Base-by-base conservation (phyloP, 1,284 basidiomycete species). In the Violaceomyces palustris region DNA sequence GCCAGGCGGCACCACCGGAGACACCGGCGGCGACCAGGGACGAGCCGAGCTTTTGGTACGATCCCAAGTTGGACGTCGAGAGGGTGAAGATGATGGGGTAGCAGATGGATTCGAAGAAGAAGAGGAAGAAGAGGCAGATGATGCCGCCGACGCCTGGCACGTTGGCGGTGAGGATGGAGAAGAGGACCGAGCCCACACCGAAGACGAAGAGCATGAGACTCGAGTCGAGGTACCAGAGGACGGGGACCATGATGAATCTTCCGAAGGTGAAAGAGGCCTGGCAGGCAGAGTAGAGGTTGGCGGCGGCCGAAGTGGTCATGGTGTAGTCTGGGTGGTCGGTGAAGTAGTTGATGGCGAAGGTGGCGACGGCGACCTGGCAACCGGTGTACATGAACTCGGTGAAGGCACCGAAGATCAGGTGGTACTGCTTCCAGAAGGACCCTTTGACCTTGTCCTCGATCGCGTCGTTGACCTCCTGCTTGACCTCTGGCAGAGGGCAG, bases 1-100 rank as follows among this genome's bases (percentile, higher is more conserved):
- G 85, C 73, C 82, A 85, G 79, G 83, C 84, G 17, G 85, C 85
- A 42, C 85, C 85, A 39, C 85, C 84, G 45, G 81, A 82, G 30
- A 86, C 83, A 82, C 84, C 78, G 14, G 41, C 44, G 33, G 55
- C 54, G 8, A 61, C 48, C 14, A 61, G 41, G 1, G 54, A 40
- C 17, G 40, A 42, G 1, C 54, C 58, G 10, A 56, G 42, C 41
- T 61, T 61, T 40, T 52, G 50, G 36, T 57, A 54, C 4, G 29
- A n/a, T 17, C 54, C 58, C 5, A 57, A 42, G 45, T 57, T 57
- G 72, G 81, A 80, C 25, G 85, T 88, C 6, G 79, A 83, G 28
- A 87, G 77, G 1, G 82, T 82, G 75, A 84, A 85, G 48, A 86
- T 80, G 36, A 50, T 49, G 44, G 37, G 67, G 73, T 71, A 68